Base-by-base conservation (phyloP, 2,329 filamentous ascomycete genomes). In the Chaetoscypha palmicola region DNA sequence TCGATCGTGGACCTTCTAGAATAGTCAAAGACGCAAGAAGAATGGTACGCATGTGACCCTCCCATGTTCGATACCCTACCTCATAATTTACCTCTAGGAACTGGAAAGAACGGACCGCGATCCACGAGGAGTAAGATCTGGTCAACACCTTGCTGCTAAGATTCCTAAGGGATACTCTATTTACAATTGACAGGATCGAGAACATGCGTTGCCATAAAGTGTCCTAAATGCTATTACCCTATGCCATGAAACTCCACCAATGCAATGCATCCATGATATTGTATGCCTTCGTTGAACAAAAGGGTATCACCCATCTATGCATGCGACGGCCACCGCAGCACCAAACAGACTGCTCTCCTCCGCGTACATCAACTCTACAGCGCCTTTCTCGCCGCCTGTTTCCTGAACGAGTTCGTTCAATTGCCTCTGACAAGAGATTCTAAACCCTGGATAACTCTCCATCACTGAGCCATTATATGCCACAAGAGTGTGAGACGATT, bases 381-480 rank as follows among this genome's bases (percentile, higher is more conserved):
- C 63, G 14, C 66, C 65, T 50, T 53, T 21, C 56, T 58, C 36
- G 54, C 69, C 48, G 60, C 66, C 38, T 60, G 68, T 55, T 57
- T 60, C 45, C 51, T 64, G 38, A 55, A 79, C 71, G 7, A 90
- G 66, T 30, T 70, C 66, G 55, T 87, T 70, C 36, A 90, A 65
- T 53, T 79, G 79, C 4, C 60, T 60, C 61, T 90, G 84, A 56
- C 80, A 81, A 32, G 67, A 70, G 23, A 63, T 64, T 17, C 74
- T 68, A 62, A 88, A 91, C 5, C 69, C 68, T 0, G 86, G 84
- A 58, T 90, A 91, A 55, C 82, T 81, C 64, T 90, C 84, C 40
- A 90, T 80, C 38, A 91, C 83, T 21, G 81, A 84, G 34, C 86
- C 86, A 58, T 87, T 89, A 64, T 83, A 90, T 3, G 83, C 83